Evolutionary conservation across 2,329 filamentous ascomycete genomes (phyloP).

Genomic region (Rhexocercosporidium sp.): DNA sequence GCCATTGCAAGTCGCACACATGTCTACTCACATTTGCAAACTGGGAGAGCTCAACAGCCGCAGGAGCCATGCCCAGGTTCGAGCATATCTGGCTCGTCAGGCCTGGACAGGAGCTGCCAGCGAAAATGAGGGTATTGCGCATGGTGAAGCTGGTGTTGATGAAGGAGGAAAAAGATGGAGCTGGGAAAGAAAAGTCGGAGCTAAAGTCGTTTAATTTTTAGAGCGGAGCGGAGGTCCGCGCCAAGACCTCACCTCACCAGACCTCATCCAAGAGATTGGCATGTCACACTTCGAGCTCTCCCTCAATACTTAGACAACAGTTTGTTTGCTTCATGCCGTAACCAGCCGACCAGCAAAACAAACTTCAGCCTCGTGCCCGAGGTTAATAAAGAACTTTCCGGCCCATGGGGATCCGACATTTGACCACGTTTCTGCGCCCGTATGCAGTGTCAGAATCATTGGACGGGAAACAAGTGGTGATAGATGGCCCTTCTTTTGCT

Average conservation of each 20-base stretch:
- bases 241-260: not conserved
- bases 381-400: not conserved
- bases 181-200: conserved; percentile 5
- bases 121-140: conserved; percentile 71
- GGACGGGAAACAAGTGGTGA: conserved; percentile 51
- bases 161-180: conserved; percentile 12
- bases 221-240: not conserved
- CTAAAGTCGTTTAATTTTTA: conserved; percentile 13
- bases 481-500: conserved; percentile 82
- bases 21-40: conserved; percentile 67
- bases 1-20: conserved; percentile 38
- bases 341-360: not conserved
- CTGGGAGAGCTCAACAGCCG: conserved; percentile 69
- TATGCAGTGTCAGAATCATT: conserved; percentile 54
- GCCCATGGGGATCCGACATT: conserved; percentile 64
- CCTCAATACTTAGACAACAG: no score
- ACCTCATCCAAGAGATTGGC: not conserved
- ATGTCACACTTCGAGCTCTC: not conserved
- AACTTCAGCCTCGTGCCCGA: not conserved
- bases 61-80: conserved; percentile 69
- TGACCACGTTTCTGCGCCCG: conserved; percentile 58
- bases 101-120: conserved; percentile 69
- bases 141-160: conserved; percentile 46
- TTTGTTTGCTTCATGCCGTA: not conserved
- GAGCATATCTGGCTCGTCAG: conserved; percentile 70